Percentiles rank a stretch among this genome's conserved stretches.
Evolutionary conservation across 768 basidiomycete species (phyloP).

Genomic region (Collybiopsis luxurians): DNA sequence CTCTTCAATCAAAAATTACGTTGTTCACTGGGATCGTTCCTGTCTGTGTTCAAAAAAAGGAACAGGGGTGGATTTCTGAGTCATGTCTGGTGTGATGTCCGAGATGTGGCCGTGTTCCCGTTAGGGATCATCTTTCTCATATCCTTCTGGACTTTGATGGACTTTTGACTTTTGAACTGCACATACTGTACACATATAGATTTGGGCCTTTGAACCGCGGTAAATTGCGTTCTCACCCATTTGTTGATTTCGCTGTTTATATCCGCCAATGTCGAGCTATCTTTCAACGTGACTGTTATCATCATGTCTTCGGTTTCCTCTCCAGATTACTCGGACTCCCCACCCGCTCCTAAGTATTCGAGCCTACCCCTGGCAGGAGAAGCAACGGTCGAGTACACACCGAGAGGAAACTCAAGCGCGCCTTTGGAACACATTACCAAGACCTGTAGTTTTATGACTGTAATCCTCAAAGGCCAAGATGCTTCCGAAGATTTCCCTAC

Average conservation of each 20-base stretch:
- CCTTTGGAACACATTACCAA: conserved; percentile 25
- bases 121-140: conserved; percentile 37
- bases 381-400: conserved; percentile 35
- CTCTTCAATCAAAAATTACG: neutral
- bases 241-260: neutral
- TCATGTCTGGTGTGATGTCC: conserved; percentile 35
- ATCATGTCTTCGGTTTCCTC: neutral
- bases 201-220: too few relatives aligned
- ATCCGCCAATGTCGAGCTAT: neutral
- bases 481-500: conserved; percentile 25
- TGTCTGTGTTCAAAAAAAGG: conserved; percentile 2
- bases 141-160: conserved; percentile 31
- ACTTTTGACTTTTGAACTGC: neutral
- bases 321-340: conserved; percentile 14
- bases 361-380: conserved; percentile 27
- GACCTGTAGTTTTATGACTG: conserved; percentile 30
- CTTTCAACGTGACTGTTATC: neutral
- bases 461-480: conserved; percentile 38
- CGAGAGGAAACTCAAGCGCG: conserved; percentile 27
- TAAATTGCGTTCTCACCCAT: neutral
- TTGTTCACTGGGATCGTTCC: neutral
- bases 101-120: conserved; percentile 43
- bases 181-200: too few relatives aligned
- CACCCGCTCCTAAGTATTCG: conserved; percentile 28
- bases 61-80: conserved; percentile 19